Conservation (phyloP, 2,329 filamentous ascomycete species). For the Epichloe hybrida region DNA sequence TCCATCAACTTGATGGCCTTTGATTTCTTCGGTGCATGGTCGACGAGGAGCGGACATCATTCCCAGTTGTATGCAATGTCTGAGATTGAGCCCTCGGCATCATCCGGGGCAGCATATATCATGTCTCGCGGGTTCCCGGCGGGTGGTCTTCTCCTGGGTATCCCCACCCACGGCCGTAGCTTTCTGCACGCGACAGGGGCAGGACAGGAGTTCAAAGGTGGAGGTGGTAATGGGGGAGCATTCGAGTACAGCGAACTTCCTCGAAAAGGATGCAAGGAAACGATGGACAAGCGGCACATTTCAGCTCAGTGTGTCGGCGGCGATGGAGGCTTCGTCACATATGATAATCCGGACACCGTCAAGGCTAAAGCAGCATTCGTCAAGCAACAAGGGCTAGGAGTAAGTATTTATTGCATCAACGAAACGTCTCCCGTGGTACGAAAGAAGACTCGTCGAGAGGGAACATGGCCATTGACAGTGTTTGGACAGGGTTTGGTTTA, state of each 20-base stretch:
- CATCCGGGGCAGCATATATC: constrained; percentile 52
- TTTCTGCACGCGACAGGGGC: constrained; percentile 54
- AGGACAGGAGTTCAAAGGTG: constrained; percentile 45
- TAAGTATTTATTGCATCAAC: too few relatives aligned
- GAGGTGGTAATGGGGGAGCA: constrained; percentile 14
- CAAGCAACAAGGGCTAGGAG: too few relatives aligned
- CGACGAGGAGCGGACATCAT: constrained; percentile 54
- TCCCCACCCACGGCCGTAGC: constrained; percentile 63
- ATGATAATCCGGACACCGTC: constrained; percentile 18
- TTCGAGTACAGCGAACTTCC: constrained; percentile 51
- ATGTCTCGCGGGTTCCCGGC: constrained; percentile 51
- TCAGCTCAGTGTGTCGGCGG: constrained; percentile 61
- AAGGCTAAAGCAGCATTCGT: too few relatives aligned
- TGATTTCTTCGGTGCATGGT: constrained; percentile 65
- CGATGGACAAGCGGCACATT: constrained; percentile 51
- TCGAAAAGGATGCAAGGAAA: constrained; percentile 44
- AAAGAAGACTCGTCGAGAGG: too few relatives aligned
- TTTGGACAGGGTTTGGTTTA: too few relatives aligned
- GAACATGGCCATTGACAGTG: too few relatives aligned
- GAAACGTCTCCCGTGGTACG: too few relatives aligned
- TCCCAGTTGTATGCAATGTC: constrained; percentile 55
- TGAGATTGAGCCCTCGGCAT: constrained; percentile 50
- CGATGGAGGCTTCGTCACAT: constrained; percentile 66
- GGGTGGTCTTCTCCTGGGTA: constrained; percentile 60
- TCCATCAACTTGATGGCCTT: constrained; percentile 70